phyloP scores from a whole-genome alignment of 768 basidiomycete species.

The Lentinula guzmanii region DNA sequence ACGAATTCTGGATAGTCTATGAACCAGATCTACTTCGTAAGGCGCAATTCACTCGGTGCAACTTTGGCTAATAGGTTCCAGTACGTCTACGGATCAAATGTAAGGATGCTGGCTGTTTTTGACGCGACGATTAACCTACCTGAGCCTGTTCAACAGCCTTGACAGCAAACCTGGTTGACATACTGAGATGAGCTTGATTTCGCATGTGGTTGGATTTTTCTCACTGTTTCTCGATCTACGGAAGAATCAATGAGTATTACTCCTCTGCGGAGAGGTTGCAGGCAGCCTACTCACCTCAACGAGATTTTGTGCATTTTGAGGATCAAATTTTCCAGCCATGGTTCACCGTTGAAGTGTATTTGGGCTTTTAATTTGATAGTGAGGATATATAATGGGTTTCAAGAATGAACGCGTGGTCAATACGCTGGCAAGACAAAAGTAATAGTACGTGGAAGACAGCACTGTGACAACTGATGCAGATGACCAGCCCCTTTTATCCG shows the following conservation, averaged over 20 bases:
- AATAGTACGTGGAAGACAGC: not conserved
- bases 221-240: slow-evolving; percentile 93
- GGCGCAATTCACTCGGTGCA: slow-evolving; percentile 63
- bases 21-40: slow-evolving; percentile 64
- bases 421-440: not conserved
- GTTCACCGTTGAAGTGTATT: slow-evolving; percentile 4
- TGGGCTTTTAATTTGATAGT: not conserved
- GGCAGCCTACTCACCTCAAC: slow-evolving; percentile 57
- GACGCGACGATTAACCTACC: slow-evolving; percentile 33
- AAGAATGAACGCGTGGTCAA: not conserved
- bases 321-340: slow-evolving; percentile 67
- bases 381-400: slow-evolving; percentile 12
- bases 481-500: not conserved
- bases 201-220: slow-evolving; percentile 18
- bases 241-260: not conserved
- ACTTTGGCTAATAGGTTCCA: slow-evolving; percentile 90
- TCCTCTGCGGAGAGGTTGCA: not conserved
- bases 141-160: slow-evolving; percentile 96
- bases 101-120: not conserved
- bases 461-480: not conserved
- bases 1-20: not conserved
- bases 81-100: slow-evolving; percentile 63
- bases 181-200: not conserved
- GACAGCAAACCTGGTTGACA: slow-evolving; percentile 67
- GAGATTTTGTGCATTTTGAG: slow-evolving; percentile 88